Evolutionary conservation across 2,329 filamentous ascomycete genomes (phyloP).

Genomic region (Metarhizium humberi): DNA sequence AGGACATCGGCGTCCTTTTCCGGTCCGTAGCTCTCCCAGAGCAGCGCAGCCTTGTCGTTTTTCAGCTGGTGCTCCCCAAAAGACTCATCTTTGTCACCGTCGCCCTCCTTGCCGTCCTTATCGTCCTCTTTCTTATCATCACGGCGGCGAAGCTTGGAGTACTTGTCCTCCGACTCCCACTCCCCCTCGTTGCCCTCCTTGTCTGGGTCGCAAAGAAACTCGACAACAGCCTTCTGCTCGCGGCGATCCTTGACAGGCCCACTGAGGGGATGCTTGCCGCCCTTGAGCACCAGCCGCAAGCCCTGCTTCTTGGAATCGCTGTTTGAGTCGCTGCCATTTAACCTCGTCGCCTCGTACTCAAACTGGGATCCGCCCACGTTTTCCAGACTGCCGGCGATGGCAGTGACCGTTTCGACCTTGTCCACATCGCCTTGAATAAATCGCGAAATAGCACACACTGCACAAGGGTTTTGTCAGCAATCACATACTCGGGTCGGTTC

Average conservation of each 20-base stretch:
- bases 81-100: conserved; percentile 28
- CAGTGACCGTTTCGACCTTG: conserved; percentile 47
- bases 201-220: conserved; percentile 72
- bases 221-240: conserved; percentile 68
- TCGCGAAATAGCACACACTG: conserved; percentile 69
- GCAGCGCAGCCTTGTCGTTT: conserved; percentile 53
- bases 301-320: conserved; percentile 62
- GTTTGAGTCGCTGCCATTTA: conserved; percentile 56
- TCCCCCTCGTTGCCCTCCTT: conserved; percentile 67
- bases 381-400: conserved; percentile 65
- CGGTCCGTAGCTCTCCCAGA: conserved; percentile 64
- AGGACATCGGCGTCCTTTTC: conserved; percentile 53
- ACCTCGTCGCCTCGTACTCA: conserved; percentile 55
- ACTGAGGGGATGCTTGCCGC: conserved; percentile 44
- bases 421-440: conserved; percentile 40
- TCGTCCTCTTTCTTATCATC: conserved; percentile 15
- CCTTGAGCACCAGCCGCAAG: conserved; percentile 56
- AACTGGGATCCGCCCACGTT: conserved; percentile 48
- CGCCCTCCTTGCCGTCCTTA: conserved; percentile 21
- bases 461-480: not conserved
- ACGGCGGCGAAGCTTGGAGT: conserved; percentile 6
- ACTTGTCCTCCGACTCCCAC: conserved; percentile 39
- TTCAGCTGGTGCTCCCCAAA: conserved; percentile 41
- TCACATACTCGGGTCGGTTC: not conserved
- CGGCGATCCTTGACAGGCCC: conserved; percentile 39